A percentile compares a stretch with the other conserved stretches of the same genome.
Conservation (phyloP, 805 yeast genomes). For the Soucietia sequanensis region DNA sequence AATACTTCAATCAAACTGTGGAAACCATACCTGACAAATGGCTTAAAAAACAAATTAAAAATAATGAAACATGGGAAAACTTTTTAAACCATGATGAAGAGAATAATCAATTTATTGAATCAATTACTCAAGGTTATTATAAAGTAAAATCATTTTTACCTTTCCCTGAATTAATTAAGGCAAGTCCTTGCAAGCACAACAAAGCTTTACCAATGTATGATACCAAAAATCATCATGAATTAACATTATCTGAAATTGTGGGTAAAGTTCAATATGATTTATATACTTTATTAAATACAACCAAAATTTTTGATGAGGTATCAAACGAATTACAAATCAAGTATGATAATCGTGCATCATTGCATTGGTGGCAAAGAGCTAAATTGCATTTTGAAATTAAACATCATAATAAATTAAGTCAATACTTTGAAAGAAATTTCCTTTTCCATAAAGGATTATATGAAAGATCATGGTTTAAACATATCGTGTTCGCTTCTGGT, state of each 20-base stretch:
- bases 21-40: constrained; percentile 38
- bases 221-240: constrained; percentile 13
- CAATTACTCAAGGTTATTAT: constrained; percentile 20
- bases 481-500: constrained; percentile 61
- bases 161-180: constrained; percentile 16
- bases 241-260: constrained; percentile 23
- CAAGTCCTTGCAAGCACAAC: background rate
- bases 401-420: constrained; percentile 35
- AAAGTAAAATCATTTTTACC: constrained; percentile 9
- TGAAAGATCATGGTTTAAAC: constrained; percentile 60
- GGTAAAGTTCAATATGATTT: constrained; percentile 19
- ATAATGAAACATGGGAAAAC: background rate
- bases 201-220: constrained; percentile 2
- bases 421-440: constrained; percentile 55
- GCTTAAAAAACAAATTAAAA: constrained; percentile 17
- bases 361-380: constrained; percentile 36
- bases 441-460: constrained; percentile 45
- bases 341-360: constrained; percentile 28
- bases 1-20: constrained; percentile 36
- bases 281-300: constrained; percentile 15
- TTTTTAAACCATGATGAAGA: constrained; percentile 10
- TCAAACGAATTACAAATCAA: constrained; percentile 26
- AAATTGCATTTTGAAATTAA: constrained; percentile 28
- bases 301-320: constrained; percentile 28
- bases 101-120: constrained; percentile 13